Evolutionary conservation across 2,329 filamentous ascomycete species (phyloP), one percentile per base, ranked within the genome.

Genomic region (Fusarium caatingaense): DNA sequence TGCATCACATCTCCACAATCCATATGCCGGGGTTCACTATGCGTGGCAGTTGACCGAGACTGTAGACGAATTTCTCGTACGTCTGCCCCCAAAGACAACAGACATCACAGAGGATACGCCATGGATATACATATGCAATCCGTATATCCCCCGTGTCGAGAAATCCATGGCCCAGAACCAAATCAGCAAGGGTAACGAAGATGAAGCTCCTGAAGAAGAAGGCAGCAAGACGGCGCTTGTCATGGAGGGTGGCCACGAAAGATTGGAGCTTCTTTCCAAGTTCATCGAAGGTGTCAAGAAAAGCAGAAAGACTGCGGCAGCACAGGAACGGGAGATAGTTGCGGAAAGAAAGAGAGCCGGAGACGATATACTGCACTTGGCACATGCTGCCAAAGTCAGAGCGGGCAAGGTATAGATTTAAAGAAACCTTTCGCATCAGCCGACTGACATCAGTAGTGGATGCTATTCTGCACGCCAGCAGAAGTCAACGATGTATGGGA

Each of bases 81-180:
- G 93, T 11, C 82, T 94, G 0, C 91, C 91, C 0, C 92, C 93
- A 0, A 85, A 86, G 6, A 90, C 86, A 3, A 92, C 89, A 2
- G 78, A 82, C 4, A 77, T 80, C 6, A 79, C 78, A 2, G 74
- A 74, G 1, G 71, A 80, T 1, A 83, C 85, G 5, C 86, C 86
- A 0, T 96, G 92, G 91, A 93, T 97, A 49, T 93, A 87, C 82
- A 87, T 92, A 44, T 86, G 85, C 55, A 93, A 93, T 76, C 91
- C 91, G 0, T 86, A 86, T 73, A 82, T 82, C 64, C 75, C 77
- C 6, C 78, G 79, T 8, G 79, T 79, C 18, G 68, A 75, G 46
- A 82, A 78, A 60, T 65, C 60, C 10, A 71, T 75, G 28, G 76
- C 78, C 8, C 67, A 78, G 37, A 82, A 78, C 56, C 80, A 82